These are phyloP conservation scores for Ajuga reptans DNA, from an alignment of 305 asterid species.

Conservation along the genomic window DNA sequence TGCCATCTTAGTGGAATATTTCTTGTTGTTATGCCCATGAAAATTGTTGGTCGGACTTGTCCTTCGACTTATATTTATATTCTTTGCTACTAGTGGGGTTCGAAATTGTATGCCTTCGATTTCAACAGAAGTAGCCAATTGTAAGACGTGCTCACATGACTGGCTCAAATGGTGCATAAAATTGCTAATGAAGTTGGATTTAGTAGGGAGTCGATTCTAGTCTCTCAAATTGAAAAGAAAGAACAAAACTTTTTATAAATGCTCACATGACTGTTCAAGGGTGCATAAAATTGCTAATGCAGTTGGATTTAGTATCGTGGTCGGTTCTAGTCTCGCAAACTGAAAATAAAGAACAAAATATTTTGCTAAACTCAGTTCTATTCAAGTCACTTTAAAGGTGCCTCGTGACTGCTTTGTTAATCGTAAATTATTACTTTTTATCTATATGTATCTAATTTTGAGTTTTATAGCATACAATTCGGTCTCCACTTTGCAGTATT, in stretches of 20 bases:
- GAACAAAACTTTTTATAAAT: too few species aligned
- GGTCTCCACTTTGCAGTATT: slow-evolving; percentile 43
- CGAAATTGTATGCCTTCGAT: too few species aligned
- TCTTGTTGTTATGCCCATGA: too few species aligned
- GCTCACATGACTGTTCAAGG: too few species aligned
- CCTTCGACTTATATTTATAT: too few species aligned
- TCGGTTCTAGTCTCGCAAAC: too few species aligned
- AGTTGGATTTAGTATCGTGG: too few species aligned
- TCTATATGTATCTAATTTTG: background rate
- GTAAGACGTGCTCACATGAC: background rate
- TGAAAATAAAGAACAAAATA: too few species aligned
- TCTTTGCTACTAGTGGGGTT: too few species aligned
- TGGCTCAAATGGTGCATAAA: background rate
- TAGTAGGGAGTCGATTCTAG: background rate
- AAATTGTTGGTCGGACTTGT: too few species aligned
- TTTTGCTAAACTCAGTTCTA: background rate
- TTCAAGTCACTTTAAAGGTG: background rate
- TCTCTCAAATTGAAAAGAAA: background rate
- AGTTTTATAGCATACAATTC: background rate
- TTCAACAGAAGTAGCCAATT: background rate
- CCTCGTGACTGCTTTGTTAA: background rate
- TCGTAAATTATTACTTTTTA: background rate
- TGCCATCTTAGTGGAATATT: too few species aligned
- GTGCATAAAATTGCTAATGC: too few species aligned
- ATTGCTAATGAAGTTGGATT: background rate